Evolutionary conservation across 2,329 filamentous ascomycete species (phyloP).

Genomic region (Madurella mycetomatis): DNA sequence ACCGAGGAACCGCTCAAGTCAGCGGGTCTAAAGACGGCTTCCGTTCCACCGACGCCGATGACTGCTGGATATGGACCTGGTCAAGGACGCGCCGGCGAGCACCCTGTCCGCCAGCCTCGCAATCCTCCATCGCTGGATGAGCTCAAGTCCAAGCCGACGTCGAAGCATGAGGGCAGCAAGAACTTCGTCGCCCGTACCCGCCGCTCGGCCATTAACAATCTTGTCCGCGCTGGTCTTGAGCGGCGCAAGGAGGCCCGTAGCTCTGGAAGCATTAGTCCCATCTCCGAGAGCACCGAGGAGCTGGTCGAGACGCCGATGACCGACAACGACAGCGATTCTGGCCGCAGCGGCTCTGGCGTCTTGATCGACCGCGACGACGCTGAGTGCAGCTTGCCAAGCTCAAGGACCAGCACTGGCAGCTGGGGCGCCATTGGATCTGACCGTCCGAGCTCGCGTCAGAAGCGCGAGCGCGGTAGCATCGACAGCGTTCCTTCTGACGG

Average conservation of each 20-base stretch:
- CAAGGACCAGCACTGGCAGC: constrained; percentile 68
- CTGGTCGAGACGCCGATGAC: constrained; percentile 59
- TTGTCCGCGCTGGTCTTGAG: constrained; percentile 84
- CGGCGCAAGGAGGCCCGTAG: constrained; percentile 73
- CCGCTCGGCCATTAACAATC: constrained; percentile 83
- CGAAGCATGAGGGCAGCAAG: constrained; percentile 92
- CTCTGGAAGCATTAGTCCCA: constrained; percentile 78
- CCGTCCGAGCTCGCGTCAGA: constrained; percentile 68
- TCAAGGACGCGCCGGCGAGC: constrained; percentile 87
- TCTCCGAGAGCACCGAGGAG: constrained; percentile 72
- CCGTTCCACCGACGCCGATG: constrained; percentile 73
- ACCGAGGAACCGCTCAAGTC: constrained; percentile 50
- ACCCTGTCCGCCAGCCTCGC: constrained; percentile 87
- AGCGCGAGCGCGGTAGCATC: constrained; percentile 52
- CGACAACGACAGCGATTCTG: constrained; percentile 71
- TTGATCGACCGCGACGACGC: constrained; percentile 63
- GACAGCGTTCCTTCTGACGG: constrained; percentile 56
- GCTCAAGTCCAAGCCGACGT: constrained; percentile 80
- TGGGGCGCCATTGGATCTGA: constrained; percentile 83
- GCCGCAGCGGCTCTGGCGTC: constrained; percentile 71
- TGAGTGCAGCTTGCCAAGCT: constrained; percentile 64
- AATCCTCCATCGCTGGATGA: constrained; percentile 91
- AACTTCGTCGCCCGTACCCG: constrained; percentile 94
- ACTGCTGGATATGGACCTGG: constrained; percentile 83
- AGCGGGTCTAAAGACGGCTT: constrained; percentile 70